Base-by-base conservation (phyloP, 2,329 filamentous ascomycete species). In the Colletotrichum sp. region DNA sequence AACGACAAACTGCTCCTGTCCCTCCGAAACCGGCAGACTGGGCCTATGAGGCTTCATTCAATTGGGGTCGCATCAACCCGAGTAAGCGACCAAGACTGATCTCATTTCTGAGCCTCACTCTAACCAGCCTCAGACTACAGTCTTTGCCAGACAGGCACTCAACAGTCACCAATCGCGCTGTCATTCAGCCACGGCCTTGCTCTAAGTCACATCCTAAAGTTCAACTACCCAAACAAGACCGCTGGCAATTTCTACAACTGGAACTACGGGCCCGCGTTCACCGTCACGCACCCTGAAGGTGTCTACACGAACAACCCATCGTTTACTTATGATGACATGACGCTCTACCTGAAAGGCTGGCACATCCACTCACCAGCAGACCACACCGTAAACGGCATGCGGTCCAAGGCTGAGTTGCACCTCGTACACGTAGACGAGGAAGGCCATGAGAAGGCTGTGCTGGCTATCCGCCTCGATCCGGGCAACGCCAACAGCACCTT, bases 341-440 rank as follows among this genome's bases (percentile, higher is more conserved):
- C 85, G 1, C 82, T 87, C 26, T 89, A 88, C 78, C 82, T 90
- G 10, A 83, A 81, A 55, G 87, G 87, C 62, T 90, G 87, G 87
- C 88, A 90, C 81, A 86, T 89, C 65, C 88, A 90, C 78, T 79
- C 87, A 0, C 88, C 88, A 1, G 87, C 87, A 7, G 88, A 90
- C 72, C 88, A 90, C 79, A 82, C 83, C 4, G 83, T 90, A 6
- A 81, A 84, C 62, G 85, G 85, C 38, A 81, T 84, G 48, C 83
- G 84, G 43, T 82, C 83, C 43, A 87, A 85, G 75, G 86, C 87
- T 43, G 88, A 90, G 77, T 80, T 89, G 24, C 88, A 89, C 79
- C 82, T 88, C 48, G 88, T 90, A 4, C 87, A 89, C 76, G 85
- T 85, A 68, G 84, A 87, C 73, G 82, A 80, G 10, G 76, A 80